These are phyloP conservation scores for Gentiana macrophylla DNA, from an alignment of 257 asterid genomes.

Conservation along the genomic window DNA sequence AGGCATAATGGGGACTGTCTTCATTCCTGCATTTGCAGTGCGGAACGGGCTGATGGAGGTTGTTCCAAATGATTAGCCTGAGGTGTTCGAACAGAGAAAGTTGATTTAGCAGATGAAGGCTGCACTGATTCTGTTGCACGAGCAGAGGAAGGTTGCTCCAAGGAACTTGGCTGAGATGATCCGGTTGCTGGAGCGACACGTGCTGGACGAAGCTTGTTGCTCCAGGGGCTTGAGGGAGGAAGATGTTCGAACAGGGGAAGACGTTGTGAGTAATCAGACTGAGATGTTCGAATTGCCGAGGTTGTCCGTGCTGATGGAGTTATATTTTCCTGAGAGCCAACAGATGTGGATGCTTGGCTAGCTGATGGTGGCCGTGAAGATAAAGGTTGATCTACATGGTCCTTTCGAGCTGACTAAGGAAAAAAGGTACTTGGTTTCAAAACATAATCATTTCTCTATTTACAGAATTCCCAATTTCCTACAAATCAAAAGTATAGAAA, in stretches of 20 bases:
- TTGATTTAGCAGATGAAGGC: constrained; percentile 36
- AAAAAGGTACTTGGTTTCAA: not conserved
- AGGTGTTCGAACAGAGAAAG: constrained; percentile 32
- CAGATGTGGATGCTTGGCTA: constrained; percentile 26
- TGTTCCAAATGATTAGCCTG: constrained; percentile 32
- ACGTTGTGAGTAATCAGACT: constrained; percentile 12
- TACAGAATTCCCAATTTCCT: not conserved
- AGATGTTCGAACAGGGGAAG: constrained; percentile 17
- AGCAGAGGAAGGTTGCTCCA: constrained; percentile 19
- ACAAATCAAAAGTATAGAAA: not conserved
- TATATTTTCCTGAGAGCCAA: constrained; percentile 30
- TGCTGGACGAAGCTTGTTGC: constrained; percentile 38
- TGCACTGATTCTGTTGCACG: constrained; percentile 37
- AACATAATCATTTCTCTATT: too few relatives aligned
- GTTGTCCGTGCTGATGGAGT: constrained; percentile 33
- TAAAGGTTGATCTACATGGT: constrained; percentile 26
- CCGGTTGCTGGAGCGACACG: constrained; percentile 21
- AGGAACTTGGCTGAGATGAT: constrained; percentile 23
- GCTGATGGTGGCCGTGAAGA: constrained; percentile 25
- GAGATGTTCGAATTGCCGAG: constrained; percentile 23
- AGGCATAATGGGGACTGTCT: constrained; percentile 43
- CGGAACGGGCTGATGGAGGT: constrained; percentile 63
- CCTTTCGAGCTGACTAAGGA: constrained; percentile 56
- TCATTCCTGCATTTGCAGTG: constrained; percentile 39
- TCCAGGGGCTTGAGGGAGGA: constrained; percentile 19